Percentiles rank a stretch among this genome's conserved stretches.
These are phyloP conservation scores for Pythium folliculosum DNA, from an alignment of 352 stramenopile species.

Conservation along the genomic window DNA sequence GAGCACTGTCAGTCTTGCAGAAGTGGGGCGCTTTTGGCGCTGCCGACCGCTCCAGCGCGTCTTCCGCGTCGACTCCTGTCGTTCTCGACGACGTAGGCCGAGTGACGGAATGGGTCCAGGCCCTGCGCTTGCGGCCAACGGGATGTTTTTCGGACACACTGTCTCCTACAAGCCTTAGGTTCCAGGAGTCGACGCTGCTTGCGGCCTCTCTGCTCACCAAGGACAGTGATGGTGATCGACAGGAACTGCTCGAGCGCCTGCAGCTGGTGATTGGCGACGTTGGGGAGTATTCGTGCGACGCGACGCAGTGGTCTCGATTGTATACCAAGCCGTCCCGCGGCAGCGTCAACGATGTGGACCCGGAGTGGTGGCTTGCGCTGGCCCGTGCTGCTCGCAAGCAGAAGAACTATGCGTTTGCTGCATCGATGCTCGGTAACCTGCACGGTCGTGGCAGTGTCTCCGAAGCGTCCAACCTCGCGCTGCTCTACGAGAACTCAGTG, in stretches of 20 bases:
- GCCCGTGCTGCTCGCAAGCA: conserved; percentile 18
- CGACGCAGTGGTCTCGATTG: conserved; percentile 16
- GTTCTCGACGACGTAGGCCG: not conserved
- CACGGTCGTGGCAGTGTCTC: not conserved
- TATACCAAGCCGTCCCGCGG: not conserved
- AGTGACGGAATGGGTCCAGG: conserved; percentile 3
- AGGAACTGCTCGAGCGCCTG: not conserved
- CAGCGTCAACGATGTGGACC: not conserved
- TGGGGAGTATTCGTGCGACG: not conserved
- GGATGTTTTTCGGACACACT: conserved; percentile 8
- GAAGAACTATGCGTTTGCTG: conserved; percentile 23
- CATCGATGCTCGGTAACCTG: conserved; percentile 11
- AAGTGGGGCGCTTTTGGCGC: conserved; percentile 20
- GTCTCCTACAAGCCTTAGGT: not conserved
- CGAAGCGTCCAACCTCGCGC: conserved; percentile 31
- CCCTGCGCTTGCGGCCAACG: conserved; percentile 13
- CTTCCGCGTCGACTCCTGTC: not conserved
- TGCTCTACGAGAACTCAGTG: conserved; percentile 29
- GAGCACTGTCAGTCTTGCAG: conserved; percentile 4
- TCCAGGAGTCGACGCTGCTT: conserved; percentile 9
- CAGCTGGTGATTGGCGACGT: conserved; percentile 4
- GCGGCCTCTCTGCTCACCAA: conserved; percentile 7
- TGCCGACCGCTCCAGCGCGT: conserved; percentile 8
- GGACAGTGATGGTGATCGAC: not conserved
- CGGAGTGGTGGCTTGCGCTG: conserved; percentile 13